phyloP scores from a whole-genome alignment of 345 rosid species.

The Luvunga scandens region DNA sequence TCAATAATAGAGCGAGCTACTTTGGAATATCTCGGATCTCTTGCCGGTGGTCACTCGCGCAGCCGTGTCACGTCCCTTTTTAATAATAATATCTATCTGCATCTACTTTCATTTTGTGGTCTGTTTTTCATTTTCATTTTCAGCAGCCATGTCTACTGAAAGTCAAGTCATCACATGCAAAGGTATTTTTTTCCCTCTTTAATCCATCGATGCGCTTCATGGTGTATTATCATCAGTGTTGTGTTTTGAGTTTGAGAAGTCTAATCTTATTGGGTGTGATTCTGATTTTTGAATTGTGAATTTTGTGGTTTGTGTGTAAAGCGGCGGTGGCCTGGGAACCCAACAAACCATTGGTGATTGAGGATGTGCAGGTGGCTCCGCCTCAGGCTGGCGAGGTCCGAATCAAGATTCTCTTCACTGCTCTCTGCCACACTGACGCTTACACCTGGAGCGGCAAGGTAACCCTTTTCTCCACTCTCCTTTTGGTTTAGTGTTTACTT shows the following conservation, averaged over 20 bases:
- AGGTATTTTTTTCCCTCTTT: slow-evolving; percentile 36
- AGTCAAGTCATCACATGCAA: slow-evolving; percentile 93
- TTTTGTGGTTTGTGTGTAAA: slow-evolving; percentile 20
- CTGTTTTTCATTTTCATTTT: background rate
- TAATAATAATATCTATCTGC: background rate
- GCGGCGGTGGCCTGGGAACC: slow-evolving; percentile 99
- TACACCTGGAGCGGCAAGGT: slow-evolving; percentile 99
- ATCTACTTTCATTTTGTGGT: background rate
- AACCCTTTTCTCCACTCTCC: background rate
- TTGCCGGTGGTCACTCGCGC: too few species aligned
- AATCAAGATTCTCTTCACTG: slow-evolving; percentile 78
- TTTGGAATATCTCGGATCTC: too few species aligned
- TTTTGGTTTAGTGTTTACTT: background rate
- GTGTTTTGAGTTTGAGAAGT: background rate
- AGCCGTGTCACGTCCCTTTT: too few species aligned
- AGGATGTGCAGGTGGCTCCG: slow-evolving; percentile 91
- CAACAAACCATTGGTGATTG: slow-evolving; percentile 78
- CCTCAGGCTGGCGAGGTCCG: slow-evolving; percentile 99
- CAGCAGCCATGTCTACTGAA: slow-evolving; percentile 57
- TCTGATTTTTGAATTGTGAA: background rate
- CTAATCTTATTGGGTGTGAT: background rate
- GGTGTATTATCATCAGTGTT: background rate
- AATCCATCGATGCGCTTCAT: background rate
- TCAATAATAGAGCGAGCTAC: too few species aligned
- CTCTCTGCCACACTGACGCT: slow-evolving; percentile 97